Evolutionary conservation across 305 asterid genomes (phyloP).

Genomic region (Fraxinus platypoda): DNA sequence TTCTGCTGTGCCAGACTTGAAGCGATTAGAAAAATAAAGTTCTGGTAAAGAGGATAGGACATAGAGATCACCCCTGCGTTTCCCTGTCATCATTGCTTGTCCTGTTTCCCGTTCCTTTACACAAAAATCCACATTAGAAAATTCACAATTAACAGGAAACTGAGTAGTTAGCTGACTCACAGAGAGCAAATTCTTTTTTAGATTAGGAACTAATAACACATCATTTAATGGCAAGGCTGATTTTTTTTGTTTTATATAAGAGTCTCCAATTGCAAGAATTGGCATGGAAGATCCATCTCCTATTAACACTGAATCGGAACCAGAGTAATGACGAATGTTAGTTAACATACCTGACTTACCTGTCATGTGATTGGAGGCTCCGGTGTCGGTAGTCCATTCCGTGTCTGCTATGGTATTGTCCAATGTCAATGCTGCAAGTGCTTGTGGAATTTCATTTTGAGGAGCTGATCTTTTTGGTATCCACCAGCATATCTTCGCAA

Average conservation of each 20-base stretch:
- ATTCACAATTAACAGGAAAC: neutral
- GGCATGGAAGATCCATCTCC: too few species aligned
- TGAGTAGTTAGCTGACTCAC: neutral
- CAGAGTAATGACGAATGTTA: too few species aligned
- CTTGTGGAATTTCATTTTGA: neutral
- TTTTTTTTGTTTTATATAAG: too few species aligned
- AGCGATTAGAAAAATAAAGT: neutral
- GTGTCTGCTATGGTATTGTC: neutral
- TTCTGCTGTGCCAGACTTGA: neutral
- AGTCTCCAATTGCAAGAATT: too few species aligned
- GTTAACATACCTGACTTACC: too few species aligned
- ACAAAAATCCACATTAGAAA: slow-evolving; percentile 8
- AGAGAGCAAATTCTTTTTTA: neutral
- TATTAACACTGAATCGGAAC: too few species aligned
- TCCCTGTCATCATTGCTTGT: neutral
- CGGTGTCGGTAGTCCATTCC: neutral
- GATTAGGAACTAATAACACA: neutral
- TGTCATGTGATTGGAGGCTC: too few species aligned
- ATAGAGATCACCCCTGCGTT: neutral
- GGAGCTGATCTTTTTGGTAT: too few species aligned
- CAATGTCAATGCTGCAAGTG: neutral
- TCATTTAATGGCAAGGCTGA: neutral
- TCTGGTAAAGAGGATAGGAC: neutral
- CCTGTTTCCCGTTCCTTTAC: neutral
- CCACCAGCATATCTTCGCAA: neutral